Conservation (phyloP, 2,329 filamentous ascomycete species). For the Fusarium sp. region DNA sequence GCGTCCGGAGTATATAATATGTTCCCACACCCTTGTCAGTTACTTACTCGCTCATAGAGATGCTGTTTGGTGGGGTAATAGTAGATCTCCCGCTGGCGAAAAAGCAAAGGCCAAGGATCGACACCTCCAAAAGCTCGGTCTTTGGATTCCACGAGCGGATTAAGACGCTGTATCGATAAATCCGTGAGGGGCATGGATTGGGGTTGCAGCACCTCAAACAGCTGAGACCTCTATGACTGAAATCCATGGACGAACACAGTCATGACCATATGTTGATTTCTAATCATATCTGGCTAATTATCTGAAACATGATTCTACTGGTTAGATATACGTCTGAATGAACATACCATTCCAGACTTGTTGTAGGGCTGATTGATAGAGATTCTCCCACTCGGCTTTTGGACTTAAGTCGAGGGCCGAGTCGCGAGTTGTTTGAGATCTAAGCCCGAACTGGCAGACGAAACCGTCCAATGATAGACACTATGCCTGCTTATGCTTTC, state of each 20-base stretch:
- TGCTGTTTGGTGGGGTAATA: neutral
- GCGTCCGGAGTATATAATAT: neutral
- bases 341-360: neutral
- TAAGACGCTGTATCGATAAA: neutral
- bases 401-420: constrained; percentile 45
- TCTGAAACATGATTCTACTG: neutral
- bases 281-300: neutral
- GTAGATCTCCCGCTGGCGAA: neutral
- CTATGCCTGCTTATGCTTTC: neutral
- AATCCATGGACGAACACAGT: neutral
- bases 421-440: constrained; percentile 37
- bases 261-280: neutral
- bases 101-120: neutral
- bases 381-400: constrained; percentile 20
- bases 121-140: neutral
- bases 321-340: too few relatives aligned
- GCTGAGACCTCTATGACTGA: neutral
- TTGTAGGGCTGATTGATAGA: constrained; percentile 19
- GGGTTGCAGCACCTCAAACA: neutral
- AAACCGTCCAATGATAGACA: constrained; percentile 15
- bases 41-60: neutral
- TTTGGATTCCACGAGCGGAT: neutral
- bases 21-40: neutral
- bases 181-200: neutral
- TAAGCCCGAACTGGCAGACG: constrained; percentile 7